A percentile compares a stretch with the other conserved stretches of the same genome.
Conservation (phyloP, 352 stramenopile species). For the Phytopythium vexans region DNA sequence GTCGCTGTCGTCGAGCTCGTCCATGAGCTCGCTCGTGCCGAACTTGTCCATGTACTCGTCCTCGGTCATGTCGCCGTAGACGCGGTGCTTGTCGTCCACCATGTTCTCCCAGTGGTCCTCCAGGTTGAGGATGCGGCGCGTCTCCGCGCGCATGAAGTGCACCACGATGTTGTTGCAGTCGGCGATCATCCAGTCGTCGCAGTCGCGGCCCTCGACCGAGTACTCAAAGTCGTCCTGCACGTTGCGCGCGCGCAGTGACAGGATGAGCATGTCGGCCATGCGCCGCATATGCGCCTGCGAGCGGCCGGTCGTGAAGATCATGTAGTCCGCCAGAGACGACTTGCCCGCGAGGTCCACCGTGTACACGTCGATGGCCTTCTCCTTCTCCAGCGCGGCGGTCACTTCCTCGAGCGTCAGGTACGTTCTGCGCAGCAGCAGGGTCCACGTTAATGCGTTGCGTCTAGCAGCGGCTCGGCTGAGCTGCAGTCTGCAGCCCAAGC, state of each 20-base stretch:
- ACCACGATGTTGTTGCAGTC: slow-evolving; percentile 90
- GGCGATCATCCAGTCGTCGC: slow-evolving; percentile 92
- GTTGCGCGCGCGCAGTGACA: slow-evolving; percentile 71
- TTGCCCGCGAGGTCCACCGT: slow-evolving; percentile 72
- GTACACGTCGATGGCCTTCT: slow-evolving; percentile 80
- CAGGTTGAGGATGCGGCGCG: slow-evolving; percentile 65
- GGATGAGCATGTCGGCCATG: slow-evolving; percentile 86
- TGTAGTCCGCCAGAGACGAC: slow-evolving; percentile 82
- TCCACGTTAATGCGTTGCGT: neutral
- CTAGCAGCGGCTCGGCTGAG: no score
- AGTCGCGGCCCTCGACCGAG: slow-evolving; percentile 82
- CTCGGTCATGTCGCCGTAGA: slow-evolving; percentile 79
- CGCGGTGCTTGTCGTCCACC: slow-evolving; percentile 76
- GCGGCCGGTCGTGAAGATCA: slow-evolving; percentile 86
- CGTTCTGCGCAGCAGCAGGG: slow-evolving; percentile 16
- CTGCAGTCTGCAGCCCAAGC: neutral
- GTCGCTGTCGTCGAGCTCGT: slow-evolving; percentile 72
- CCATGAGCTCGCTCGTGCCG: slow-evolving; percentile 83
- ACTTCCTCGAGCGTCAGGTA: slow-evolving; percentile 80
- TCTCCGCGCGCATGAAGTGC: slow-evolving; percentile 82
- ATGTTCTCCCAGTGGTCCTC: slow-evolving; percentile 86
- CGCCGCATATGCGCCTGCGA: slow-evolving; percentile 85
- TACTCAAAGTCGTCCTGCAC: slow-evolving; percentile 79
- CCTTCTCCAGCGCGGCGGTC: slow-evolving; percentile 49
- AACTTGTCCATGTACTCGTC: slow-evolving; percentile 89